These are phyloP conservation scores for Solanum dulcamara DNA, from an alignment of 257 asterid genomes.

Conservation along the genomic window DNA sequence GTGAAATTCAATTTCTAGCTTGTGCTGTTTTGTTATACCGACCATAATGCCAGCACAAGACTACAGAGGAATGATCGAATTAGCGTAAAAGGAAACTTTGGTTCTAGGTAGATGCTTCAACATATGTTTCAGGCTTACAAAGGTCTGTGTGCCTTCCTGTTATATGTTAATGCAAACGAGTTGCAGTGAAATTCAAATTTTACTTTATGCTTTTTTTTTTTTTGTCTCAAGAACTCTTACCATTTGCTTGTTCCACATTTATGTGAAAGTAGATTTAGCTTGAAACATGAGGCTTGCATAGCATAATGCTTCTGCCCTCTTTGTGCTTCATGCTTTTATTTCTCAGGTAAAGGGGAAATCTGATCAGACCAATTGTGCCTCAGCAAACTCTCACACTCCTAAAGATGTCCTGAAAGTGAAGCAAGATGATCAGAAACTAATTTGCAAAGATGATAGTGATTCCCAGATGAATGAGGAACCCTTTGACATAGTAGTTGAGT, in stretches of 20 bases:
- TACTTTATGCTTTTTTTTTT: background rate
- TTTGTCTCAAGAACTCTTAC: background rate
- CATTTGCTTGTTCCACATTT: background rate
- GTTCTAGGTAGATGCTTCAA: background rate
- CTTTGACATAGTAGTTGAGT: constrained; percentile 22
- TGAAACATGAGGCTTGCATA: background rate
- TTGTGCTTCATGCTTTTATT: constrained; percentile 7
- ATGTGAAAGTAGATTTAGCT: background rate
- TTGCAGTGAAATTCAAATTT: background rate
- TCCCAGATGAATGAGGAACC: constrained; percentile 14
- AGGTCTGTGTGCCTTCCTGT: background rate
- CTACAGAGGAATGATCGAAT: background rate
- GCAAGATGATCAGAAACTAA: constrained; percentile 36
- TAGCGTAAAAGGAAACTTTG: background rate
- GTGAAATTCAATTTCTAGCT: background rate
- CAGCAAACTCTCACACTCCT: constrained; percentile 40
- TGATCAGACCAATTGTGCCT: constrained; percentile 31
- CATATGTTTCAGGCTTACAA: background rate
- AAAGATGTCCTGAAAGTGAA: constrained; percentile 26
- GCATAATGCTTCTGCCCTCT: background rate
- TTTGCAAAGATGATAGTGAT: constrained; percentile 28
- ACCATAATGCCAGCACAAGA: background rate
- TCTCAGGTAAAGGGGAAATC: constrained; percentile 61
- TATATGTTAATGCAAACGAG: background rate
- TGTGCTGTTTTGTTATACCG: background rate